These are phyloP conservation scores for Mucuna pruriens DNA, from an alignment of 306 rosid genomes.

Conservation along the genomic window DNA sequence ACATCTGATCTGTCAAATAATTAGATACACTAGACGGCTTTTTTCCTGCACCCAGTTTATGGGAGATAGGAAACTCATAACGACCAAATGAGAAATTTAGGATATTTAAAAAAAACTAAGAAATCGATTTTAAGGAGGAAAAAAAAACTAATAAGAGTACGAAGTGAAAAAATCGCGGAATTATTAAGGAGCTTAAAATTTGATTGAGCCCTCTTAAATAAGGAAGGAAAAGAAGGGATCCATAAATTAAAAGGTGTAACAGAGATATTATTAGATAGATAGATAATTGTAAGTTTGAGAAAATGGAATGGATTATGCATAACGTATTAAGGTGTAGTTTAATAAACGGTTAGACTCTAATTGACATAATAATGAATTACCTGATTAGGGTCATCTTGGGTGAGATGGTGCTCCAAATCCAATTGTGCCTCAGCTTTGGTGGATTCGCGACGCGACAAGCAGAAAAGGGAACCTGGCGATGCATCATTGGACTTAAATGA, in stretches of 20 bases:
- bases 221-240: neutral
- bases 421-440: constrained; percentile 47
- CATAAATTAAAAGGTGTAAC: neutral
- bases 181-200: neutral
- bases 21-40: no score
- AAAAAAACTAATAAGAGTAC: neutral
- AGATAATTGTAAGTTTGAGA: neutral
- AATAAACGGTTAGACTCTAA: neutral
- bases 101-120: no score
- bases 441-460: constrained; percentile 45
- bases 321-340: neutral
- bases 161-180: neutral
- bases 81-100: neutral
- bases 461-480: neutral
- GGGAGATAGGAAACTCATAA: neutral
- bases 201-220: no score
- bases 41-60: no score
- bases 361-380: neutral
- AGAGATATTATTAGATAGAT: neutral
- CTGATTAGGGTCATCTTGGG: constrained; percentile 35
- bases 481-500: neutral
- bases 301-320: neutral
- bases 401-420: constrained; percentile 20
- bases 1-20: no score
- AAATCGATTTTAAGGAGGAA: neutral